Percentiles rank a stretch among this genome's conserved stretches.
phyloP scores from a whole-genome alignment of 208 protist species.

The Acanthamoeba culbertsoni region DNA sequence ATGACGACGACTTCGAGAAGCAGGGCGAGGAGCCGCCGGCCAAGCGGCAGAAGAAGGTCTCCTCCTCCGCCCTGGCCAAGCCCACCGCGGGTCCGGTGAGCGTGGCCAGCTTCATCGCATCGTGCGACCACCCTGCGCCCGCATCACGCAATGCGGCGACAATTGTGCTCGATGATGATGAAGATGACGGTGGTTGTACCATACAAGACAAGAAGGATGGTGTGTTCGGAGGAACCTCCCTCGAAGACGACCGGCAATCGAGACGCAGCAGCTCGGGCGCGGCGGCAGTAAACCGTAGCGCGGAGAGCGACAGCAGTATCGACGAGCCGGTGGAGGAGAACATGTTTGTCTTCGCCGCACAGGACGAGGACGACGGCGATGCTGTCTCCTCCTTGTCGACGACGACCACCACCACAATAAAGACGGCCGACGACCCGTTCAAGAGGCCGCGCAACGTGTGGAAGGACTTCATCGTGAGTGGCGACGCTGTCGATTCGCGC shows the following conservation, averaged over 20 bases:
- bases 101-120: background rate
- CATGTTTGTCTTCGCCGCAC: slow-evolving; percentile 24
- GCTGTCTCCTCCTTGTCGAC: background rate
- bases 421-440: background rate
- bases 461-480: slow-evolving; percentile 30
- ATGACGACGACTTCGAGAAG: background rate
- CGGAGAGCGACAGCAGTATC: background rate
- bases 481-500: background rate
- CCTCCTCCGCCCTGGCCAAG: background rate
- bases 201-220: no score
- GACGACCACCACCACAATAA: background rate
- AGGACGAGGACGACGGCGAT: background rate
- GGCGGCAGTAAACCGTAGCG: background rate
- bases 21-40: background rate
- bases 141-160: background rate
- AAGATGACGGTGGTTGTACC: background rate
- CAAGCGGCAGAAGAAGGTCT: background rate
- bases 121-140: background rate
- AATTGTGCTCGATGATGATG: background rate
- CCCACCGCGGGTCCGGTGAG: background rate
- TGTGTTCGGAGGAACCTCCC: no score
- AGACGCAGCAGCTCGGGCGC: background rate
- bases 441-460: slow-evolving; percentile 30
- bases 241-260: background rate
- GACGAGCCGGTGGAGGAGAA: slow-evolving; percentile 21